phyloP scores from a whole-genome alignment of 495 filamentous ascomycete genomes.

The Trichoderma virens region DNA sequence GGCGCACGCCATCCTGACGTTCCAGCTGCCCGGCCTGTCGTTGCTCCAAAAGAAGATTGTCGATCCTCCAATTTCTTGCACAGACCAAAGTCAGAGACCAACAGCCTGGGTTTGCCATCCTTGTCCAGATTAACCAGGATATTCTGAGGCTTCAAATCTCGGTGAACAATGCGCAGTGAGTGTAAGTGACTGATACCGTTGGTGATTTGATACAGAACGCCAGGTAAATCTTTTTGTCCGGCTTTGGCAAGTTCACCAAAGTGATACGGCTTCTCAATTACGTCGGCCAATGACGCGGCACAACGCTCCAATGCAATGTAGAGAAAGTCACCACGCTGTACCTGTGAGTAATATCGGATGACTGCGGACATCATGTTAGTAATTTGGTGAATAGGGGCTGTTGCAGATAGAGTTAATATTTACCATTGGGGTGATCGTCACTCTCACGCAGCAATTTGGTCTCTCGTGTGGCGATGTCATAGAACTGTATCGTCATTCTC shows the following conservation, averaged over 20 bases:
- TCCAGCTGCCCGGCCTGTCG: conserved; percentile 86
- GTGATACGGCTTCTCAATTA: conserved; percentile 58
- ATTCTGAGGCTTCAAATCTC: conserved; percentile 95
- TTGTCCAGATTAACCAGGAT: conserved; percentile 68
- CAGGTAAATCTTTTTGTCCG: conserved; percentile 50
- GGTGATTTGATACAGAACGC: conserved; percentile 76
- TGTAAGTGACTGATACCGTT: conserved; percentile 84
- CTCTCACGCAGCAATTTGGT: conserved; percentile 83
- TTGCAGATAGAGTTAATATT: conserved; percentile 4
- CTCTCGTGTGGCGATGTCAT: conserved; percentile 91
- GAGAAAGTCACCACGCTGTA: conserved; percentile 79
- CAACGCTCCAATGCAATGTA: conserved; percentile 98
- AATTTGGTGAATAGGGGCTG: conserved; percentile 17
- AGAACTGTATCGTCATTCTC: conserved; percentile 90
- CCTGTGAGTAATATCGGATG: conserved; percentile 90
- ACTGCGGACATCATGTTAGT: conserved; percentile 38
- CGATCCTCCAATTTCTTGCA: conserved; percentile 98
- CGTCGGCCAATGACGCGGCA: conserved; percentile 83
- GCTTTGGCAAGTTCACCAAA: conserved; percentile 41
- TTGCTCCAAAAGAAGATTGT: conserved; percentile 87
- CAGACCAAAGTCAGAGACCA: conserved; percentile 95
- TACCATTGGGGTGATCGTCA: conserved; percentile 83
- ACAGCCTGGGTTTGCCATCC: conserved; percentile 59
- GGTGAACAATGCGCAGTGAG: conserved; percentile 87
- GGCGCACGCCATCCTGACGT: conserved; percentile 95